Evolutionary conservation across 345 rosid species (phyloP).

Genomic region (Bruguiera parviflora): DNA sequence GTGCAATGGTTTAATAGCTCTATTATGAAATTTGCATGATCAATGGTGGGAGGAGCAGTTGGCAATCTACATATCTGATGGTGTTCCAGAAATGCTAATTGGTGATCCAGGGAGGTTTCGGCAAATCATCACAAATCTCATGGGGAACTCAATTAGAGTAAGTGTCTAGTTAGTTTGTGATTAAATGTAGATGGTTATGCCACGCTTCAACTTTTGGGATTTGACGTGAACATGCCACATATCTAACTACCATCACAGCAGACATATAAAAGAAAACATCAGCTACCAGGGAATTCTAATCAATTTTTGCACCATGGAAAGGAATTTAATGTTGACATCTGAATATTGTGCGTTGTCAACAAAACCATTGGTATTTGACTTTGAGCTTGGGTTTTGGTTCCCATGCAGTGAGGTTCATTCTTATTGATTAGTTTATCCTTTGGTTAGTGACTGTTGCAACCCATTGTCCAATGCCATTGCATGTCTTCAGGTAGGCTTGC

Average conservation of each 20-base stretch:
- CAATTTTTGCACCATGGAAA: background rate
- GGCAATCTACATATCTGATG: constrained; percentile 83
- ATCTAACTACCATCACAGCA: background rate
- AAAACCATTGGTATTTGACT: too few species aligned
- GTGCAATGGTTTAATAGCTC: constrained; percentile 9
- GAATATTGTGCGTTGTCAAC: too few species aligned
- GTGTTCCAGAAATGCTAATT: constrained; percentile 72
- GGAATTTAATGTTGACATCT: background rate
- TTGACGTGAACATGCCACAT: too few species aligned
- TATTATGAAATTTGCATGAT: constrained; percentile 19
- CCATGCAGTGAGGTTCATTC: background rate
- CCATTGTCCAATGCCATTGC: background rate
- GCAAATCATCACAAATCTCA: constrained; percentile 88
- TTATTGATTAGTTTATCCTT: background rate
- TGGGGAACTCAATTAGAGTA: constrained; percentile 96
- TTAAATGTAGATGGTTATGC: too few species aligned
- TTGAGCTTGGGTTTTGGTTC: background rate
- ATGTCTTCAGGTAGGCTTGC: background rate
- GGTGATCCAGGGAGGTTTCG: constrained; percentile 96
- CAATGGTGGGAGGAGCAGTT: constrained; percentile 46
- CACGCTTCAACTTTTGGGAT: too few species aligned
- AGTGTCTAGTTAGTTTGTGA: constrained; percentile 18
- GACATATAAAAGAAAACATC: background rate
- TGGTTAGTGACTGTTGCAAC: background rate
- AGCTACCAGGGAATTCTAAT: background rate